These are phyloP conservation scores for Basidiobolus meristosporus DNA, from an alignment of 371 early-diverging fungal species.

Conservation along the genomic window DNA sequence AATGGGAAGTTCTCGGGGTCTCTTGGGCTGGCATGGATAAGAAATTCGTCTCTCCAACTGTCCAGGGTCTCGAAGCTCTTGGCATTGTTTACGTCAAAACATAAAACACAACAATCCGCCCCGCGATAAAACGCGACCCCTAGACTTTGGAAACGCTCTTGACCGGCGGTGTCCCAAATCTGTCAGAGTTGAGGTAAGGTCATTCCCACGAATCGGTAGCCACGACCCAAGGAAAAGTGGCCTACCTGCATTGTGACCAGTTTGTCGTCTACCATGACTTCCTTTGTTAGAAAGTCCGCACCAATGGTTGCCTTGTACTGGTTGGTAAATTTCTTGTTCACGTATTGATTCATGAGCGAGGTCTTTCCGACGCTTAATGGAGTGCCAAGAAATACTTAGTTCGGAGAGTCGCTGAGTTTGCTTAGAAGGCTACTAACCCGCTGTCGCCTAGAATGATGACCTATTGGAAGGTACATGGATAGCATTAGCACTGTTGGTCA, in stretches of 20 bases:
- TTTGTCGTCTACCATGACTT: constrained; percentile 74
- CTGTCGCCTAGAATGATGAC: constrained; percentile 84
- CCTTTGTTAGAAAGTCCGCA: constrained; percentile 98
- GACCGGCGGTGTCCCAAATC: constrained; percentile 92
- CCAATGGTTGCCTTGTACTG: constrained; percentile 99
- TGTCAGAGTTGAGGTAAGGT: constrained; percentile 6
- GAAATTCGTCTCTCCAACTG: constrained; percentile 94
- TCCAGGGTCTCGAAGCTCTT: constrained; percentile 90
- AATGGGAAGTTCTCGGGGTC: constrained; percentile 96
- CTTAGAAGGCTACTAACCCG: constrained; percentile 28
- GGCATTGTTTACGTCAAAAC: constrained; percentile 90
- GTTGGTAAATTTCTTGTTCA: constrained; percentile 91
- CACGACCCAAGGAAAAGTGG: too few species aligned
- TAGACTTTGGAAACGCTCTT: constrained; percentile 93
- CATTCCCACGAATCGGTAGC: too few species aligned
- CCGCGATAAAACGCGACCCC: constrained; percentile 97
- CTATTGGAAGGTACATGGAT: too few species aligned
- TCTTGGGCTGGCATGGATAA: constrained; percentile 82
- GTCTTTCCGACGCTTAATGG: constrained; percentile 79
- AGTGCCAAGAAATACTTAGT: not conserved
- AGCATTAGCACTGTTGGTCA: constrained; percentile 1
- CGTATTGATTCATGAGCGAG: constrained; percentile 97
- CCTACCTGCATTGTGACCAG: constrained; percentile 80
- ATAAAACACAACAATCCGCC: constrained; percentile 96
- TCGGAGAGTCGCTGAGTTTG: not conserved